These are phyloP conservation scores for Fusarium nisikadoi DNA, from an alignment of 2,329 filamentous ascomycete species.

Conservation along the genomic window DNA sequence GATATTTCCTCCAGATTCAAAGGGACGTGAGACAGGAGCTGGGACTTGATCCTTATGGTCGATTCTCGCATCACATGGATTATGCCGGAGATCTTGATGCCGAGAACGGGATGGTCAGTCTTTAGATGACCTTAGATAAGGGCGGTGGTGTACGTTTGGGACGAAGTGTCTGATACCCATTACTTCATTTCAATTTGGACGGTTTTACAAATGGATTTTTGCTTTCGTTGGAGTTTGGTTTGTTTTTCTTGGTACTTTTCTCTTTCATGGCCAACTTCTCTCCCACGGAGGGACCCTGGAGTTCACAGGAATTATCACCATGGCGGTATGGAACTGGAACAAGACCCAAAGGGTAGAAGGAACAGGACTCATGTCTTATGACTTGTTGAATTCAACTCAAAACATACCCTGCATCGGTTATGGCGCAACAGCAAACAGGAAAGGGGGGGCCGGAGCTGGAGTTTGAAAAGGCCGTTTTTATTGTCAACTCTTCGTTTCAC, in stretches of 20 bases:
- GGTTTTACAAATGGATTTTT: constrained; percentile 27
- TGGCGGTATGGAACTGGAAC: constrained; percentile 16
- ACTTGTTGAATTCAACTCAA: constrained; percentile 33
- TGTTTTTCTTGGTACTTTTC: constrained; percentile 5
- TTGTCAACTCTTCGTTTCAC: constrained; percentile 11
- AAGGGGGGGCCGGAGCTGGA: constrained; percentile 22
- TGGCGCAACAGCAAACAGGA: constrained; percentile 39
- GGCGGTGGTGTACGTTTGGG: constrained; percentile 15
- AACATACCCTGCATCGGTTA: constrained; percentile 47
- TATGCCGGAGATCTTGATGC: constrained; percentile 42
- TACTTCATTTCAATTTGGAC: constrained; percentile 15
- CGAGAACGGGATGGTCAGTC: constrained; percentile 49
- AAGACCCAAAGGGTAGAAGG: constrained; percentile 23
- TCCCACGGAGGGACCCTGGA: constrained; percentile 25
- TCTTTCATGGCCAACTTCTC: constrained; percentile 21
- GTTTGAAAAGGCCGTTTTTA: constrained; percentile 35
- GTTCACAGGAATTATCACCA: constrained; percentile 28
- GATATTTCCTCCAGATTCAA: constrained; percentile 90
- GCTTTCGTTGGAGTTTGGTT: constrained; percentile 19
- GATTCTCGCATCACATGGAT: constrained; percentile 36
- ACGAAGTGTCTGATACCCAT: constrained; percentile 35
- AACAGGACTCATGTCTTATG: constrained; percentile 33
- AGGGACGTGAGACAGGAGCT: constrained; percentile 73
- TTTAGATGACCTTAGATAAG: constrained; percentile 34
- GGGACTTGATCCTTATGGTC: constrained; percentile 55